Evolutionary conservation across 176 grass and related monocot genomes (phyloP), one percentile per base, ranked within the genome.

Genomic region (Triticum turgidum): DNA sequence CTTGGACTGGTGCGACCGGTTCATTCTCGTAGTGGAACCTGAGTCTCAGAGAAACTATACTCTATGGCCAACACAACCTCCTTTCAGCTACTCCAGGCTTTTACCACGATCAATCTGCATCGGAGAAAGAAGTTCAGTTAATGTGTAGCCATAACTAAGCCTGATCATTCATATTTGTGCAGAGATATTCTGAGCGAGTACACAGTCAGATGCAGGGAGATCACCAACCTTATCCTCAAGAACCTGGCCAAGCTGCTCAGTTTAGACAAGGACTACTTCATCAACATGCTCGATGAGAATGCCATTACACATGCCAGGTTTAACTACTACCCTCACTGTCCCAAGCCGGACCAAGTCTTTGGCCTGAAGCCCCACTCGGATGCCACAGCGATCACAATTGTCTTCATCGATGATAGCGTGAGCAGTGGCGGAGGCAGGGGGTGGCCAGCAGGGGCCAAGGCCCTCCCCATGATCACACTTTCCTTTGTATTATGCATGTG

Each of bases 291-390:
- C 12, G 44, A 77, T 58, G 37, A 70, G 61, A 68, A 88, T 9
- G 73, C 83, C 27, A 20, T 62, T 61, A 78, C 85, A 0, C 73
- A 65, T 21, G 87, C 89, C 6, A 87, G 89, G 82, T 87, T 94
- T n/a, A 89, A 78, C 61, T 89, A 84, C 74, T 94, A 87, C 41
- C 92, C 92, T 25, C 63, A 58, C n/a, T 94, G 92, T 15, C 73
- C 81, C 10, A 68, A 41, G 54, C 89, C 92, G 1, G 92, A 91
- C 29, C 51, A 61, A 8, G 92, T 94, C 13, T 74, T 87, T 17
- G 92, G 89, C 61, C 5, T 94, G 30, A 91, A 87, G 47, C 77
- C 92, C 17, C 92, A 94, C 38, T 79, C 89, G 4, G 92, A 94
- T 29, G 81, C 54, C n/a, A 69, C 89, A 3, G 73, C 82, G 20